Base-by-base conservation (phyloP, 2,329 filamentous ascomycete genomes). In the Onygena corvina region DNA sequence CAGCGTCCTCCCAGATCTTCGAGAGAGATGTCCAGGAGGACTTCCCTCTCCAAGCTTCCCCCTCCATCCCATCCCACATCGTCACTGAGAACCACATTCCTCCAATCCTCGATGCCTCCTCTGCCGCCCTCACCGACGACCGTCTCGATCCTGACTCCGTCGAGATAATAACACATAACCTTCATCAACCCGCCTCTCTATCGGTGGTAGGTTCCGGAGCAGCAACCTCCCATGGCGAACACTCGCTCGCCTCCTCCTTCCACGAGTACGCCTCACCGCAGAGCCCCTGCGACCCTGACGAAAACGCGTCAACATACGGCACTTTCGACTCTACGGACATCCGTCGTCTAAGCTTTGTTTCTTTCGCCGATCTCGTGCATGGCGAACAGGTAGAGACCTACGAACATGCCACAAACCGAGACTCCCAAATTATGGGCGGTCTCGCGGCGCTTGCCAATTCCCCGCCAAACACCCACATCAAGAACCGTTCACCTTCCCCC, bases 51-150 rank as follows among this genome's bases (percentile, higher is more conserved):
- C 83, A 87, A 52, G 80, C 76, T 53, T 90, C 86, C 2, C 82
- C 86, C 0, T 85, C 86, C n/a, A 92, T 95, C 53, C 90, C 90
- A 2, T 81, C 85, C 5, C 90, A 96, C 62, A 94, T 96, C 59
- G 81, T 89, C 59, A 94, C 87, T 5, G 90, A 96, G 65, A 89
- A 96, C 68, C 79, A 89, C 63, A 95, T 96, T 57, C 90, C 90
- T 5, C 79, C 90, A 0, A 89, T 93, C 9, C 75, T 96, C 44
- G 87, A 94, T 64, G 90, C 90, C 47, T 90, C 87, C 2, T 93
- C 88, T 35, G 80, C 89, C 59, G 88, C 89, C 50, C 94, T 96
- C 60, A 95, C 90, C 9, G 87, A 94, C 66, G 74, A 80, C 57
- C 81, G 82, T 50, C 75, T 95, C 46, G 83, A 92, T 63, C 87